These are phyloP conservation scores for Artomyces pyxidatus DNA, from an alignment of 768 basidiomycete genomes.

Conservation along the genomic window DNA sequence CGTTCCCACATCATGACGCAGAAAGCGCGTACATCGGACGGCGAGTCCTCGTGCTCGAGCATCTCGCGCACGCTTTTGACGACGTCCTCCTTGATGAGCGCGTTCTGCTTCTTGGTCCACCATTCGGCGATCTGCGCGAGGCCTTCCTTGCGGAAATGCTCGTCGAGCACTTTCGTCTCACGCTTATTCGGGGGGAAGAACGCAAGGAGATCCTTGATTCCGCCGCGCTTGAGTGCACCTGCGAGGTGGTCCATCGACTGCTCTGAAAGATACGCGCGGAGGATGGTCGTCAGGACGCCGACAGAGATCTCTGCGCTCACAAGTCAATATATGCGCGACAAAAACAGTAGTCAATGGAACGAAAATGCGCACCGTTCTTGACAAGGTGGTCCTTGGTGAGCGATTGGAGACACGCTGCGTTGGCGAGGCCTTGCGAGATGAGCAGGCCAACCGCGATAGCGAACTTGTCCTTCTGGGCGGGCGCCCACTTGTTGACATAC, in stretches of 20 bases:
- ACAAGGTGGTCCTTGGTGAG: slow-evolving; percentile 91
- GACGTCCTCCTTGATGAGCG: slow-evolving; percentile 72
- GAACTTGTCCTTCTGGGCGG: slow-evolving; percentile 74
- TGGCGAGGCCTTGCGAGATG: slow-evolving; percentile 76
- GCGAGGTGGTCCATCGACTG: slow-evolving; percentile 90
- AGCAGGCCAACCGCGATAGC: slow-evolving; percentile 75
- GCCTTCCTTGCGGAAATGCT: slow-evolving; percentile 78
- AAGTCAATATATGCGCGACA: slow-evolving; percentile 1
- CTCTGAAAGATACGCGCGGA: slow-evolving; percentile 73
- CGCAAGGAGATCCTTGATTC: slow-evolving; percentile 73
- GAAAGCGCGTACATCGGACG: slow-evolving; percentile 49
- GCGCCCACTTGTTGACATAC: slow-evolving; percentile 80
- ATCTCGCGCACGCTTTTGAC: slow-evolving; percentile 60
- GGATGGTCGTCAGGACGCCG: slow-evolving; percentile 65
- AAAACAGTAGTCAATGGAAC: background rate
- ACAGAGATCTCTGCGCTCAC: slow-evolving; percentile 59
- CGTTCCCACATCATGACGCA: background rate
- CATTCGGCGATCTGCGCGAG: slow-evolving; percentile 82
- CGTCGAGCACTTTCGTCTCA: slow-evolving; percentile 64
- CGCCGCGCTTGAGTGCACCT: slow-evolving; percentile 70
- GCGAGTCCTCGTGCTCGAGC: slow-evolving; percentile 59
- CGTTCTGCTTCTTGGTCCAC: slow-evolving; percentile 88
- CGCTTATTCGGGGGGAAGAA: slow-evolving; percentile 88
- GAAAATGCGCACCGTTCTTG: slow-evolving; percentile 68
- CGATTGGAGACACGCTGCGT: slow-evolving; percentile 67